A percentile compares a stretch with the other conserved stretches of the same genome.
Conservation (phyloP, 2,329 filamentous ascomycete genomes). For the Xylariaceae sp. region DNA sequence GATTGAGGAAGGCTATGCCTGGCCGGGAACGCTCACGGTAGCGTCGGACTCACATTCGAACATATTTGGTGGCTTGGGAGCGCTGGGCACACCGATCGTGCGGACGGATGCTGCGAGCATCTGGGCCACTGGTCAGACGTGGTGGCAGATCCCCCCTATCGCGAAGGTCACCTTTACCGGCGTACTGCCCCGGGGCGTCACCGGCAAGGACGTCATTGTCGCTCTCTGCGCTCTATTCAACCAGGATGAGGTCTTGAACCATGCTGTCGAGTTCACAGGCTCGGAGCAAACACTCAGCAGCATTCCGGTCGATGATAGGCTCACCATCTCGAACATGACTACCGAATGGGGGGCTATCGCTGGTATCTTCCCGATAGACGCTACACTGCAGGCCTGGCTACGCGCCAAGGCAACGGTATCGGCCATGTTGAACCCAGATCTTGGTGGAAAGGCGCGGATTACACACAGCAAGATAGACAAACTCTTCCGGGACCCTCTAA, state of each 20-base stretch:
- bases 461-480: slow-evolving; percentile 68
- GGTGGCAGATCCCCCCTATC: slow-evolving; percentile 85
- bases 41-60: slow-evolving; percentile 75
- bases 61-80: slow-evolving; percentile 74
- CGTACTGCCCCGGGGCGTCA: slow-evolving; percentile 69
- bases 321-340: slow-evolving; percentile 76
- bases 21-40: slow-evolving; percentile 79
- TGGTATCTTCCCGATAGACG: slow-evolving; percentile 77
- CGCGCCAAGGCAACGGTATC: too few species aligned
- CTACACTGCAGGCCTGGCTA: slow-evolving; percentile 62
- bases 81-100: slow-evolving; percentile 69
- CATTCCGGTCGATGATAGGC: slow-evolving; percentile 63
- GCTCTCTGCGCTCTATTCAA: slow-evolving; percentile 83
- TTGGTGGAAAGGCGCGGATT: slow-evolving; percentile 44
- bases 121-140: slow-evolving; percentile 76
- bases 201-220: slow-evolving; percentile 91
- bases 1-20: slow-evolving; percentile 77
- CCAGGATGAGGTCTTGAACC: slow-evolving; percentile 83
- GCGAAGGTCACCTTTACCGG: slow-evolving; percentile 76
- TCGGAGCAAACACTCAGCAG: slow-evolving; percentile 69
- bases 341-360: slow-evolving; percentile 56
- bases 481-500: slow-evolving; percentile 59
- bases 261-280: slow-evolving; percentile 82
- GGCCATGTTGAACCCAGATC: slow-evolving; percentile 33
- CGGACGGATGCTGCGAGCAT: slow-evolving; percentile 82